Conservation (phyloP, 441 rosid genomes). For the Manihot esculenta region DNA sequence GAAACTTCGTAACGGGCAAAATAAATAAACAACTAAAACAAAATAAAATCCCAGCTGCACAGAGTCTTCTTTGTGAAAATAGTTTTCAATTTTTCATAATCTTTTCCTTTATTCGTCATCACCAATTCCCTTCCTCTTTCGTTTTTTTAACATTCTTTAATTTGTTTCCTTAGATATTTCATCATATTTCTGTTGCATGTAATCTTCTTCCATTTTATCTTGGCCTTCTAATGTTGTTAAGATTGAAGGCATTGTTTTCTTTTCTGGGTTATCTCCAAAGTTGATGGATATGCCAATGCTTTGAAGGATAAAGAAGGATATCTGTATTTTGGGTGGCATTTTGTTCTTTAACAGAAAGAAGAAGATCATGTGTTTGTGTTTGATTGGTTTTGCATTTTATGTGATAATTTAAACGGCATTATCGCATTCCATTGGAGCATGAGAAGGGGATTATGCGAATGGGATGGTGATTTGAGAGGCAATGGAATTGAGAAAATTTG, state of each 20-base stretch:
- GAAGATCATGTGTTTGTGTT: background rate
- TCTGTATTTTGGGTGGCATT: conserved; percentile 3
- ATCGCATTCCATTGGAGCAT: conserved; percentile 28
- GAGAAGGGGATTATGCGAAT: conserved; percentile 39
- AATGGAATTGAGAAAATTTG: conserved; percentile 42
- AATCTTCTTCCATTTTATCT: background rate
- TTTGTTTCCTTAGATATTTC: no score
- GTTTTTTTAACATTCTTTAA: no score
- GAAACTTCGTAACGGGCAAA: no score
- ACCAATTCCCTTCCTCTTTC: no score
- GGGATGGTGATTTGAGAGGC: conserved; percentile 36
- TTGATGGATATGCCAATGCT: background rate
- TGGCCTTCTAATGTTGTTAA: background rate
- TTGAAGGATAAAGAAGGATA: background rate
- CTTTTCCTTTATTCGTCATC: no score
- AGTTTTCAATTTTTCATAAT: no score
- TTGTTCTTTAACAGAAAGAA: background rate
- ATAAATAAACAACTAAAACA: no score
- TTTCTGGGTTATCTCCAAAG: conserved; percentile 7
- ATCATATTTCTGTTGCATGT: background rate
- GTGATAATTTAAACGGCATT: background rate
- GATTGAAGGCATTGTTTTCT: conserved; percentile 15
- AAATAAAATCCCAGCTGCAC: no score
- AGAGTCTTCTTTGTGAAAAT: no score
- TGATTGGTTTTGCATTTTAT: background rate